These are phyloP conservation scores for Botrytis cinerea DNA, from an alignment of 2,329 filamentous ascomycete genomes.

Conservation along the genomic window DNA sequence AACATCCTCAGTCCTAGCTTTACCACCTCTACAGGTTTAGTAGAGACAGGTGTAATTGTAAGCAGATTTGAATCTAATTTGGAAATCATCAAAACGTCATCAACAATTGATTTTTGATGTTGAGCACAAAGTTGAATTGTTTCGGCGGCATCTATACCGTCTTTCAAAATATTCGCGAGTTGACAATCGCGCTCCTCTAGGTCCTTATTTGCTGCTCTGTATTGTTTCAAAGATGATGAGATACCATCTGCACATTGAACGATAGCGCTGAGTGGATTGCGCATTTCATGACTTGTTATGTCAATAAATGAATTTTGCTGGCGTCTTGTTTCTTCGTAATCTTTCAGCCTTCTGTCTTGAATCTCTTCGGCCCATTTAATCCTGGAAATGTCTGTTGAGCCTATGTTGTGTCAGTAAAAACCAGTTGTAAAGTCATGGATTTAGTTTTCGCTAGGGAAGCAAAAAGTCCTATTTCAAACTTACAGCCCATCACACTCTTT, in stretches of 20 bases:
- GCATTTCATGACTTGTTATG: constrained; percentile 64
- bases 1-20: constrained; percentile 74
- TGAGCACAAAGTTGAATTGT: constrained; percentile 72
- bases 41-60: constrained; percentile 68
- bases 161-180: constrained; percentile 51
- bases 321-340: constrained; percentile 59
- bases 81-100: constrained; percentile 62
- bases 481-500: constrained; percentile 69
- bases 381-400: constrained; percentile 79
- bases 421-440: constrained; percentile 36
- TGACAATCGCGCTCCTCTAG: constrained; percentile 33
- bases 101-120: constrained; percentile 72
- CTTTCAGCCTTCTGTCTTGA: constrained; percentile 48
- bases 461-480: not conserved
- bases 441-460: not conserved
- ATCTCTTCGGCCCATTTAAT: constrained; percentile 63
- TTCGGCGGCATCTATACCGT: constrained; percentile 73
- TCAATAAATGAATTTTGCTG: constrained; percentile 83
- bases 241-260: constrained; percentile 71
- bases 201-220: constrained; percentile 38
- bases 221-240: constrained; percentile 46
- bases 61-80: constrained; percentile 73
- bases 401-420: constrained; percentile 46
- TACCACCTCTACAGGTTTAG: constrained; percentile 67
- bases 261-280: constrained; percentile 67